Conservation (phyloP, 129 eudicot genomes). For the Flaveria linearis region DNA sequence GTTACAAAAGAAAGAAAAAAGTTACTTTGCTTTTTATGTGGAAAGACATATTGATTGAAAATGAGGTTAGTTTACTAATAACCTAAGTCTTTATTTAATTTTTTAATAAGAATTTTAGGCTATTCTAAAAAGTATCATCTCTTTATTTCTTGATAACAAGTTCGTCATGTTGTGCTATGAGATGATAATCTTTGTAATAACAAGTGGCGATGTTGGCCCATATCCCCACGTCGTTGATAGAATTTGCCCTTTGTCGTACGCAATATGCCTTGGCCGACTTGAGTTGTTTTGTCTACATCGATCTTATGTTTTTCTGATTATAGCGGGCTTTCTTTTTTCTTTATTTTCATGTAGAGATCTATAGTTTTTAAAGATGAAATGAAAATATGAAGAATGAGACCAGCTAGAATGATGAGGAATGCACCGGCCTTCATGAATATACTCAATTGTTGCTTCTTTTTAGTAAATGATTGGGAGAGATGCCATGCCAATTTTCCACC, state of each 20-base stretch:
- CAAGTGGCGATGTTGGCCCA: conserved; percentile 25
- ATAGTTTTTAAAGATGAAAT: no score
- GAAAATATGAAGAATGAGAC: not conserved
- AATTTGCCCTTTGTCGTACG: conserved; percentile 9
- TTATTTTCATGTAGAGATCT: no score
- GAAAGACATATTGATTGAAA: conserved; percentile 21
- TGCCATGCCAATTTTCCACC: conserved; percentile 16
- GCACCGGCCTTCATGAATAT: conserved; percentile 22
- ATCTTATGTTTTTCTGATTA: not conserved
- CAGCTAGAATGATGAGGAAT: conserved; percentile 13
- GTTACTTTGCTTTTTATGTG: conserved; percentile 9
- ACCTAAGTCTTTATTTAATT: not conserved
- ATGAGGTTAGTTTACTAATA: not conserved
- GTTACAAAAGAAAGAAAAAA: conserved; percentile 18
- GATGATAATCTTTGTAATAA: conserved; percentile 15
- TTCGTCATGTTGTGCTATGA: not conserved
- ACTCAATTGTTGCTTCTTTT: conserved; percentile 27
- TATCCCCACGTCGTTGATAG: conserved; percentile 12
- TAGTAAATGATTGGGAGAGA: not conserved
- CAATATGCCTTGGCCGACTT: conserved; percentile 1
- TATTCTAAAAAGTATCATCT: not conserved
- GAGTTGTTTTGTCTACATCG: not conserved
- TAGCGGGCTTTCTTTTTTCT: not conserved
- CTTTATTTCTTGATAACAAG: not conserved
- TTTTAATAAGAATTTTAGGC: not conserved